phyloP scores from a whole-genome alignment of 1,139 yeast species.

The Protomyces gravidus region DNA sequence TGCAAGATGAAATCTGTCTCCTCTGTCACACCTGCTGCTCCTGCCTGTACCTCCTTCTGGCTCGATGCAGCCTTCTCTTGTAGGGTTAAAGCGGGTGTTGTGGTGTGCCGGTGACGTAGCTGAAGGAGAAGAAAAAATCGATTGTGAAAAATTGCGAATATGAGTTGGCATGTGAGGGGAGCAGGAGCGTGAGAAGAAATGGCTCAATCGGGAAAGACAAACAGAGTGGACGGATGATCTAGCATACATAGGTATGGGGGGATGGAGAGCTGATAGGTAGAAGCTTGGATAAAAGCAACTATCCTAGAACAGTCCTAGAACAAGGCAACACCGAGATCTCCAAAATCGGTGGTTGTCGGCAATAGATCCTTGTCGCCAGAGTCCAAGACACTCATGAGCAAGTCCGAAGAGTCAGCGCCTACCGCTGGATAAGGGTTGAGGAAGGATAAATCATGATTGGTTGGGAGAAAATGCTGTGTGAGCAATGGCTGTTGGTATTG shows the following conservation, averaged over 20 bases:
- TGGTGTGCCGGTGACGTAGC: neutral
- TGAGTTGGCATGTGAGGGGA: neutral
- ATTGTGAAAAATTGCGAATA: neutral
- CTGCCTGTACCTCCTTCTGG: too few relatives aligned
- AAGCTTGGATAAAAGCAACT: too few relatives aligned
- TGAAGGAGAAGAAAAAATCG: neutral
- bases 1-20: too few relatives aligned
- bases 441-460: neutral
- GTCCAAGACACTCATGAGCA: constrained; percentile 13
- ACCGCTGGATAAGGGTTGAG: neutral
- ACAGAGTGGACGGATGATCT: too few relatives aligned
- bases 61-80: neutral
- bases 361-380: constrained; percentile 11
- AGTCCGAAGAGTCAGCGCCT: neutral
- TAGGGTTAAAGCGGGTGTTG: too few relatives aligned
- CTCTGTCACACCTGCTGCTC: too few relatives aligned
- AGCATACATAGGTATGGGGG: too few relatives aligned
- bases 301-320: too few relatives aligned
- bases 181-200: neutral
- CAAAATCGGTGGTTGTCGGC: constrained; percentile 15
- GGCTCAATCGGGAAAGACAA: too few relatives aligned
- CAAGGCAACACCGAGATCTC: neutral
- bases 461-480: neutral
- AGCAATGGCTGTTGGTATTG: neutral
- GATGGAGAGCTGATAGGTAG: too few relatives aligned